A percentile compares a stretch with the other conserved stretches of the same genome.
phyloP scores from a whole-genome alignment of 2,329 filamentous ascomycete species.

The Plenodomus tracheiphilus region DNA sequence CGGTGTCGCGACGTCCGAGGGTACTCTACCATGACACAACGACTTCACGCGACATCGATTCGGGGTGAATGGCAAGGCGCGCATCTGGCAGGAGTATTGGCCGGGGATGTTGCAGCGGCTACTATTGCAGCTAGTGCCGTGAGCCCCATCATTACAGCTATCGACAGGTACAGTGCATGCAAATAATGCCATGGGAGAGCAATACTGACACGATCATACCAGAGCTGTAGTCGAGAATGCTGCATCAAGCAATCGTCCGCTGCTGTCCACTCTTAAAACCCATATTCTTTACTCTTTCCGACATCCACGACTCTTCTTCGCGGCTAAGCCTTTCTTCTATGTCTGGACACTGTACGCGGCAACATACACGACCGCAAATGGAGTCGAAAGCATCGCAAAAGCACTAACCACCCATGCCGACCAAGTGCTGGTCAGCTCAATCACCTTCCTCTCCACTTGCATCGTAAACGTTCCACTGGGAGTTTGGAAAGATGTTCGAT shows the following conservation, averaged over 20 bases:
- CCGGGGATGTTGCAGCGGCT: conserved; percentile 29
- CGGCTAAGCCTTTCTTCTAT: conserved; percentile 30
- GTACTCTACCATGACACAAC: conserved; percentile 12
- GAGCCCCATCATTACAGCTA: conserved; percentile 28
- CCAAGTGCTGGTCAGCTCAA: conserved; percentile 18
- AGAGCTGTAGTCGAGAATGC: conserved; percentile 33
- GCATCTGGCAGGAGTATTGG: conserved; percentile 15
- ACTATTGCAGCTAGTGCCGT: conserved; percentile 29
- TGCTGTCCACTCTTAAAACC: conserved; percentile 17
- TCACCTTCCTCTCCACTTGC: conserved; percentile 32
- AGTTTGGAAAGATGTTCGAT: conserved; percentile 35
- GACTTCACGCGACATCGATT: conserved; percentile 5
- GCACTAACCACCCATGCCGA: conserved; percentile 14
- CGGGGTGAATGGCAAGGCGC: conserved; percentile 5
- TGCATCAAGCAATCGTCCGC: conserved; percentile 15
- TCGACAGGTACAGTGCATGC: conserved; percentile 26
- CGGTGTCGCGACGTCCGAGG: not conserved
- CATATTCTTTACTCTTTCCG: conserved; percentile 25
- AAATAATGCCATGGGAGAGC: not conserved
- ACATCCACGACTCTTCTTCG: conserved; percentile 29
- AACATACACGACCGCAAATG: conserved; percentile 33
- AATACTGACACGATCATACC: not conserved
- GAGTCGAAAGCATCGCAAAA: conserved; percentile 21
- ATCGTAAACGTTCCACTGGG: conserved; percentile 31
- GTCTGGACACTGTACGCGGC: conserved; percentile 35